These are phyloP conservation scores for Verruconis gallopava DNA, from an alignment of 2,329 filamentous ascomycete genomes.

Conservation along the genomic window DNA sequence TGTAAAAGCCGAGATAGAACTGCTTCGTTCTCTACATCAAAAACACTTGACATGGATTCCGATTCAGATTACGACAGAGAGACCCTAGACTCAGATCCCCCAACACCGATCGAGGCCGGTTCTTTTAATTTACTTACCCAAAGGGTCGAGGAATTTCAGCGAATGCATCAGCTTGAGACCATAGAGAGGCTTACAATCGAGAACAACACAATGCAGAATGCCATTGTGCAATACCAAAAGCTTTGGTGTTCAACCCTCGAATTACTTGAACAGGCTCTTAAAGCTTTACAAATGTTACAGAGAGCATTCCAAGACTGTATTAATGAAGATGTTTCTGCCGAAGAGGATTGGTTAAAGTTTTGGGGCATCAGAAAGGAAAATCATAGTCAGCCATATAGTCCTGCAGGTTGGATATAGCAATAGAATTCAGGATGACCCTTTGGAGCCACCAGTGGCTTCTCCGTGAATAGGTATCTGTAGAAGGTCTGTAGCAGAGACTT, in stretches of 20 bases:
- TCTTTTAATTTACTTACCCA: slow-evolving; percentile 1
- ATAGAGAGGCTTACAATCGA: slow-evolving; percentile 4
- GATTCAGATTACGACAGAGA: slow-evolving; percentile 5
- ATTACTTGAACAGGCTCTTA: slow-evolving; percentile 2
- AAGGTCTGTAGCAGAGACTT: not conserved
- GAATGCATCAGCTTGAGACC: slow-evolving; percentile 4
- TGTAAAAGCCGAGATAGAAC: slow-evolving; percentile 3
- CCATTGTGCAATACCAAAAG: slow-evolving; percentile 5
- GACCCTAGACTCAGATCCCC: not conserved
- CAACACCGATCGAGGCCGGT: not conserved
- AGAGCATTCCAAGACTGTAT: slow-evolving; percentile 1
- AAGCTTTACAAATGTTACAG: slow-evolving; percentile 1
- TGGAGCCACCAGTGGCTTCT: slow-evolving; percentile 1
- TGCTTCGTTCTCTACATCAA: too few relatives aligned
- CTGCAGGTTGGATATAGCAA: slow-evolving; percentile 3
- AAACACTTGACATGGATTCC: too few relatives aligned
- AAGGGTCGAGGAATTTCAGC: slow-evolving; percentile 2
- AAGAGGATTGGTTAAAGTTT: slow-evolving; percentile 1
- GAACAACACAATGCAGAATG: slow-evolving; percentile 2
- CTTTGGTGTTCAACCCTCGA: slow-evolving; percentile 4
- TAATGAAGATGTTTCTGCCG: slow-evolving; percentile 1
- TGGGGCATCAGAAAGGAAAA: slow-evolving; percentile 1
- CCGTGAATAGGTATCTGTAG: not conserved
- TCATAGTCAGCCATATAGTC: not conserved
- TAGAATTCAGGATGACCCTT: not conserved